Base-by-base conservation (phyloP, 768 basidiomycete species). In the Suillus lakei region DNA sequence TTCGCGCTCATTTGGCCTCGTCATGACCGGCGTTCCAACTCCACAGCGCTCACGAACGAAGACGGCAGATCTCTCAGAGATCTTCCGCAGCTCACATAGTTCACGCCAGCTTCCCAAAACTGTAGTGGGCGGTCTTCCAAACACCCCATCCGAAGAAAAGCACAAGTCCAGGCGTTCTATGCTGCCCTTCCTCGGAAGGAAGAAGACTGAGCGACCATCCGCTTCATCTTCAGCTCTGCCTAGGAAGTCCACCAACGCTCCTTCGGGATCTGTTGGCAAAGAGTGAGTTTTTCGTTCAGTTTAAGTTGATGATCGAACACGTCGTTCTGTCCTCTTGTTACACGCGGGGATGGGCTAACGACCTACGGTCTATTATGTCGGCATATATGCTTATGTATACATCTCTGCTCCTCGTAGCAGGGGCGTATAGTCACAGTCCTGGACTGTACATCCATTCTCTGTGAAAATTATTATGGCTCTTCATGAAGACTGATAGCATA, bases 21-120 rank as follows among this genome's bases (percentile, higher is more conserved):
- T 68, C 64, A 88, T 88, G 85, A 79, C 86, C 62, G 78, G 77
- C 36, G 71, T 76, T 44, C 79, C 84, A 6, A 80, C 86, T 34
- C 71, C 80, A 51, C 81, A 79, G 66, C 84, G 86, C 65, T 75
- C 84, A 43, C 84, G 86, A 55, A 80, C 82, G 41, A 89, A 84
- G 74, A 85, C 86, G 12, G 81, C 88, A 28, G 89, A 90, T 70
- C 68, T 90, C 32, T 80, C 88, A 28, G 88, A 89, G 38, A 83
- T 90, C 71, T 86, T 90, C 72, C 86, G 88, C 62, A 77, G 81
- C 65, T 64, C 71, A 4, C 71, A 78, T 70, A 69, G 67, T 46
- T 77, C 79, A 67, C 77, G 76, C 30, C 77, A 71, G 56, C 69
- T 70, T 65, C 67, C 73, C 58, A 72, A 69, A 69, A 68, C 71